Evolutionary conservation across 257 asterid species (phyloP).

Genomic region (Solanum sparsipilum): DNA sequence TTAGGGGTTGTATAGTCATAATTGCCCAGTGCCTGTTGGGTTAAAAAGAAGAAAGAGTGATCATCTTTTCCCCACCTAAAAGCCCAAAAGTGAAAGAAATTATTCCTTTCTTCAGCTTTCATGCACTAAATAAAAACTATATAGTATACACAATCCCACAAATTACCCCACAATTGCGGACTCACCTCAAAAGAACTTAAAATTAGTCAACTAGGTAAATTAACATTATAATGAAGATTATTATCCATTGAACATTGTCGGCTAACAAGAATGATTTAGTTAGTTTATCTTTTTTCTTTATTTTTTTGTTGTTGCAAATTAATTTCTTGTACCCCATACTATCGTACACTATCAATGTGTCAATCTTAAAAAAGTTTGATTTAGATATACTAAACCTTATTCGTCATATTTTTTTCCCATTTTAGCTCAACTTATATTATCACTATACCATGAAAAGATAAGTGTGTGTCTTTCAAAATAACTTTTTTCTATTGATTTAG

Average conservation of each 20-base stretch:
- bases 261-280: not conserved
- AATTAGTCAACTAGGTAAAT: not conserved
- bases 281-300: not conserved
- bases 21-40: not conserved
- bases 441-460: not conserved
- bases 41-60: not conserved
- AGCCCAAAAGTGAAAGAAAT: not conserved
- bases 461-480: not conserved
- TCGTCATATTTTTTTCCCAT: too few relatives aligned
- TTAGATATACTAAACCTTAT: not conserved
- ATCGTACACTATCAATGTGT: not conserved
- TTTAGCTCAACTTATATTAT: not conserved
- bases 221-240: not conserved
- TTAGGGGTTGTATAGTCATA: not conserved
- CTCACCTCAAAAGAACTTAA: not conserved
- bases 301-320: not conserved
- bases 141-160: not conserved
- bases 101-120: constrained; percentile 2
- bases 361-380: not conserved
- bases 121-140: not conserved
- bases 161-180: constrained; percentile 1
- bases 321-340: not conserved
- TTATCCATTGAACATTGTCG: not conserved
- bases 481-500: not conserved
- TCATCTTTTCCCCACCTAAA: constrained; percentile 3